Percentiles rank a stretch among this genome's conserved stretches.
Conservation (phyloP, 208 protist species). For the Herpetomonas muscarum region DNA sequence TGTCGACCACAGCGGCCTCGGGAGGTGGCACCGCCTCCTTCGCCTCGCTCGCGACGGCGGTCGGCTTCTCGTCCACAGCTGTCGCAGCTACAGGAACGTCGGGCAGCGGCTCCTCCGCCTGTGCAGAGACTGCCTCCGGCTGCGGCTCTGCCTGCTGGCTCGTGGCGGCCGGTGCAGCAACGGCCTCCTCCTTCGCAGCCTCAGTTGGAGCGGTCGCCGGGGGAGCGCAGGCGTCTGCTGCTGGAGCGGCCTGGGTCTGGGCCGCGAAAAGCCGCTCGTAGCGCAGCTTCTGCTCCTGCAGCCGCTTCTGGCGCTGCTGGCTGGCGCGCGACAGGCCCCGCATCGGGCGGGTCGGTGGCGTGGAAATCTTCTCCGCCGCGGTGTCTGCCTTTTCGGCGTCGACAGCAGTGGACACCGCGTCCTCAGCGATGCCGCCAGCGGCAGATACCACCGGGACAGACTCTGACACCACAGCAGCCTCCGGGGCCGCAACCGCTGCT, state of each 20-base stretch:
- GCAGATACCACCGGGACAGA: too few relatives aligned
- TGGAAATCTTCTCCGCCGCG: neutral
- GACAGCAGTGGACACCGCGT: neutral
- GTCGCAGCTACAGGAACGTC: too few relatives aligned
- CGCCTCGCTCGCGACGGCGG: too few relatives aligned
- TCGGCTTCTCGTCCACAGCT: too few relatives aligned
- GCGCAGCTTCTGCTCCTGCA: neutral
- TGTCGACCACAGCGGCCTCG: too few relatives aligned
- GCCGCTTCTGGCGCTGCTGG: conserved; percentile 2
- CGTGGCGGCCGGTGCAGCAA: neutral
- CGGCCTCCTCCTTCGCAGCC: neutral
- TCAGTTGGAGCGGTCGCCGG: too few relatives aligned
- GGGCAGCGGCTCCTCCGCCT: neutral
- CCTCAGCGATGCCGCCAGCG: too few relatives aligned
- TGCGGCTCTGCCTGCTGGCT: too few relatives aligned
- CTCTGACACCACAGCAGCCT: neutral
- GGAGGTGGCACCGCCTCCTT: too few relatives aligned
- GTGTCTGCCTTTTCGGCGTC: neutral
- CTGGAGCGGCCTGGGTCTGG: neutral
- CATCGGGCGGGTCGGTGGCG: neutral
- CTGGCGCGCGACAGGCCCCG: neutral
- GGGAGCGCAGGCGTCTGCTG: too few relatives aligned
- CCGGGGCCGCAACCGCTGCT: neutral
- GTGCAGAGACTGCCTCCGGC: neutral
- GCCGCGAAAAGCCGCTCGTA: neutral